Evolutionary conservation across 345 rosid species (phyloP).

Genomic region (Salix viminalis): DNA sequence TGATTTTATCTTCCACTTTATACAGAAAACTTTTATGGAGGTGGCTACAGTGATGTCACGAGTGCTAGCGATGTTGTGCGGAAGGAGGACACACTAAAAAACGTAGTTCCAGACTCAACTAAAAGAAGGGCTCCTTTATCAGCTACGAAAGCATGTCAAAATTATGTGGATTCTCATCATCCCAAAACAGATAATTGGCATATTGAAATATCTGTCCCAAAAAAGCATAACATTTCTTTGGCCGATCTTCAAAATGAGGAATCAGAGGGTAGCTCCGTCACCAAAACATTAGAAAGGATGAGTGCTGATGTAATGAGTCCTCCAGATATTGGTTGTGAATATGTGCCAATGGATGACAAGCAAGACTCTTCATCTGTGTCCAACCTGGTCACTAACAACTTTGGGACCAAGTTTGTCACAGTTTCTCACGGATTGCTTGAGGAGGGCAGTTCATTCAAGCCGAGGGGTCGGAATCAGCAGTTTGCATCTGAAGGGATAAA

Average conservation of each 20-base stretch:
- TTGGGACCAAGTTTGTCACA: conserved; percentile 46
- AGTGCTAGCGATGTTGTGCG: conserved; percentile 43
- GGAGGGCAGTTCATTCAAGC: conserved; percentile 35
- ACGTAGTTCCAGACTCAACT: conserved; percentile 39
- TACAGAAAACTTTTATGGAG: conserved; percentile 61
- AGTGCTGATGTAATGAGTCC: conserved; percentile 36
- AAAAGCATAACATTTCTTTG: conserved; percentile 34
- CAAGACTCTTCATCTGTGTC: conserved; percentile 57
- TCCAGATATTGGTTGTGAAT: conserved; percentile 50
- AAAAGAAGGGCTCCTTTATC: conserved; percentile 56
- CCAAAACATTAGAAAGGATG: conserved; percentile 50
- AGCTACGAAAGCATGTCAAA: conserved; percentile 39
- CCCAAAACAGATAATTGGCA: conserved; percentile 67
- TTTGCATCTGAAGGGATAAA: conserved; percentile 42
- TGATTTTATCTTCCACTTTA: conserved; percentile 7
- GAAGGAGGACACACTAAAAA: conserved; percentile 46
- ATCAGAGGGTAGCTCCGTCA: conserved; percentile 72
- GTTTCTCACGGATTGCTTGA: conserved; percentile 44
- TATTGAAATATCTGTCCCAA: conserved; percentile 69
- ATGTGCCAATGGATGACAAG: conserved; percentile 53
- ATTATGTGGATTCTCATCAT: conserved; percentile 36
- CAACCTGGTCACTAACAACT: conserved; percentile 38
- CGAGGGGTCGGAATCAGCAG: conserved; percentile 37
- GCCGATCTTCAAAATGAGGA: conserved; percentile 58
- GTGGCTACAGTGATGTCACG: conserved; percentile 51